These are phyloP conservation scores for Bondarzewia mesenterica DNA, from an alignment of 1,284 basidiomycete species.

Conservation along the genomic window DNA sequence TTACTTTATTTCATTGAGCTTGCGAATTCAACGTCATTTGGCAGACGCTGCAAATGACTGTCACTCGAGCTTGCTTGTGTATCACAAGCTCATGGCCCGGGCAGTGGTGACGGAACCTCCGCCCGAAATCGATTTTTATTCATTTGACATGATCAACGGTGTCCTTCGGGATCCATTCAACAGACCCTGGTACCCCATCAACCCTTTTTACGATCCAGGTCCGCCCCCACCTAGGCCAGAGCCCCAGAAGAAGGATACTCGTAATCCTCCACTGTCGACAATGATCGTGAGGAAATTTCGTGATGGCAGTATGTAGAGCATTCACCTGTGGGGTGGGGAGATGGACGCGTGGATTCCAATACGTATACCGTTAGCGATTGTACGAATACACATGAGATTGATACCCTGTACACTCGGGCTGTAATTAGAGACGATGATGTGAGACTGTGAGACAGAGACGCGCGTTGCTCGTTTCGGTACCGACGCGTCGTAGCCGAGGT, in stretches of 20 bases:
- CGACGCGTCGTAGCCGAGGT: no score
- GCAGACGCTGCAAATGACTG: slow-evolving; percentile 70
- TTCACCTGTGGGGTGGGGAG: no score
- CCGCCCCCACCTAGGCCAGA: slow-evolving; percentile 33
- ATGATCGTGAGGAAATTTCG: not conserved
- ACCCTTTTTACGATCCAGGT: slow-evolving; percentile 64
- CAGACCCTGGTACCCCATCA: slow-evolving; percentile 42
- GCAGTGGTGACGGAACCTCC: slow-evolving; percentile 27
- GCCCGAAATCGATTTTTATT: slow-evolving; percentile 42
- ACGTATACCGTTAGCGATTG: no score
- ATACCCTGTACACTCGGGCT: no score
- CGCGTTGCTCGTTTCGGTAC: no score
- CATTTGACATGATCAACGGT: slow-evolving; percentile 45
- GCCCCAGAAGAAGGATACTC: not conserved
- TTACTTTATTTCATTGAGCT: not conserved
- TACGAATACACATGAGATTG: no score
- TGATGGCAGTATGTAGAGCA: no score
- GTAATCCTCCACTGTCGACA: not conserved
- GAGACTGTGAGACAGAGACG: no score
- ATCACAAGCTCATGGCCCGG: slow-evolving; percentile 35
- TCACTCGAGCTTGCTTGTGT: slow-evolving; percentile 47
- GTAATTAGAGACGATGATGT: no score
- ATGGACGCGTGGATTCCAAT: no score
- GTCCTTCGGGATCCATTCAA: slow-evolving; percentile 30
- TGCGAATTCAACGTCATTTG: not conserved